Evolutionary conservation across 2,329 filamentous ascomycete genomes (phyloP), one percentile per base, ranked within the genome.

Genomic region (Calonectria pteridis): DNA sequence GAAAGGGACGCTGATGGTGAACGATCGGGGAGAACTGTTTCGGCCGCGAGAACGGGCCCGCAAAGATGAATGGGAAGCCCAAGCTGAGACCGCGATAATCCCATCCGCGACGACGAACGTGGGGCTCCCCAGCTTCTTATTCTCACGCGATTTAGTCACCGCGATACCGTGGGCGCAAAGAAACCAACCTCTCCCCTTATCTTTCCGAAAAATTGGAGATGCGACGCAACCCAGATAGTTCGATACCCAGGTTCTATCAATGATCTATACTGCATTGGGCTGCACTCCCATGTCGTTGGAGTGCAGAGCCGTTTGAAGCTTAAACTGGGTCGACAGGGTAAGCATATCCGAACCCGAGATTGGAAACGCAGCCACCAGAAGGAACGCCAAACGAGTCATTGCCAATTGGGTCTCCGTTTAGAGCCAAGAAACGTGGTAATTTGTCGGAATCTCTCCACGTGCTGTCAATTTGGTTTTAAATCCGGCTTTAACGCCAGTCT

Each of bases 121-220:
- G 55, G 55, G 55, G 55, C 55, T 26, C 33, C 33, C 35, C 14
- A 37, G 55, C 35, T 62, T 62, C 55, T 62, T 62, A 62, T 62
- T 62, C 55, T 37, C 11, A 62, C 4, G 16, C 26, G 16, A 1
- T 18, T 62, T n/a, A 43, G 35, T 26, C 26, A 11, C 33, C 11
- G 14, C n/a, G 16, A 53, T 35, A 10, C 23, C 13, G 31, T 20
- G 23, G 14, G 13, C n/a, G 9, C 13, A 40, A 4, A 13, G 16
- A 7, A 14, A 6, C 6, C 18, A 58, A 35, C n/a, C 5, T 29
- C 18, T 28, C 23, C 33, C 37, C 55, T 62, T 62, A 62, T 62
- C 55, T 62, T 43, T 62, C 11, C 55, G 33, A 40, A 62, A 28
- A 62, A 62, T 20, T 37, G 55, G 55, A 62, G 55, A 62, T 62